These are phyloP conservation scores for Teunomyces panamensis DNA, from an alignment of 805 yeast species.

Conservation along the genomic window DNA sequence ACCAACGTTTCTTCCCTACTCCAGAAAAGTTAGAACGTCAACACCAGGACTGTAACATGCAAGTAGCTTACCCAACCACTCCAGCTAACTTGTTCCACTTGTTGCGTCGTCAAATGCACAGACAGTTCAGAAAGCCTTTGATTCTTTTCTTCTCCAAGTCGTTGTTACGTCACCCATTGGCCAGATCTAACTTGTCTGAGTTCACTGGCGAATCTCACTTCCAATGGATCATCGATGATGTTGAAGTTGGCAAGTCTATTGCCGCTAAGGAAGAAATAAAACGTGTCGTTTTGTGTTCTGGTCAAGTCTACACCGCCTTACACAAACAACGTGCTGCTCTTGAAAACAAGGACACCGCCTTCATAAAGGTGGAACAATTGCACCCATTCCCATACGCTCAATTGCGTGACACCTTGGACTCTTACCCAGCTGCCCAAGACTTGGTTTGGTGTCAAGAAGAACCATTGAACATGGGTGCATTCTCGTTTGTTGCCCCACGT, in stretches of 20 bases:
- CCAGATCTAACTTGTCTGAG: conserved; percentile 78
- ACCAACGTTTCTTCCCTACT: conserved; percentile 89
- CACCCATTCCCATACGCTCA: conserved; percentile 99
- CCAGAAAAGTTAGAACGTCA: conserved; percentile 88
- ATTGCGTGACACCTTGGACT: conserved; percentile 75
- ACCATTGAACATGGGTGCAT: conserved; percentile 95
- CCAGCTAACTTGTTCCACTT: conserved; percentile 96
- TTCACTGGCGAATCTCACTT: conserved; percentile 90
- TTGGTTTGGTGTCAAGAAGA: conserved; percentile 98
- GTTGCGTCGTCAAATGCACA: conserved; percentile 97
- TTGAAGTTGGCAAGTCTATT: conserved; percentile 75
- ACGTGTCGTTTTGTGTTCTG: conserved; percentile 79
- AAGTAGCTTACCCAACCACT: conserved; percentile 96
- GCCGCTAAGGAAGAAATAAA: conserved; percentile 79
- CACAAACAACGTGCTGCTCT: conserved; percentile 81
- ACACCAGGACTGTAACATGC: conserved; percentile 98
- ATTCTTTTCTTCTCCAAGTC: conserved; percentile 87
- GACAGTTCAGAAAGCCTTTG: conserved; percentile 96
- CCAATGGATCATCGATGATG: conserved; percentile 95
- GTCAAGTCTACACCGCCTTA: conserved; percentile 93
- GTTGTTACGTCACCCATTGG: conserved; percentile 95
- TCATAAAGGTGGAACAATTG: conserved; percentile 86
- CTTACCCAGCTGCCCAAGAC: conserved; percentile 81
- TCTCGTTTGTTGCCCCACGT: conserved; percentile 81
- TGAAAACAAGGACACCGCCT: conserved; percentile 79